phyloP scores from a whole-genome alignment of 2,329 filamentous ascomycete genomes.

The Beauveria sp. region DNA sequence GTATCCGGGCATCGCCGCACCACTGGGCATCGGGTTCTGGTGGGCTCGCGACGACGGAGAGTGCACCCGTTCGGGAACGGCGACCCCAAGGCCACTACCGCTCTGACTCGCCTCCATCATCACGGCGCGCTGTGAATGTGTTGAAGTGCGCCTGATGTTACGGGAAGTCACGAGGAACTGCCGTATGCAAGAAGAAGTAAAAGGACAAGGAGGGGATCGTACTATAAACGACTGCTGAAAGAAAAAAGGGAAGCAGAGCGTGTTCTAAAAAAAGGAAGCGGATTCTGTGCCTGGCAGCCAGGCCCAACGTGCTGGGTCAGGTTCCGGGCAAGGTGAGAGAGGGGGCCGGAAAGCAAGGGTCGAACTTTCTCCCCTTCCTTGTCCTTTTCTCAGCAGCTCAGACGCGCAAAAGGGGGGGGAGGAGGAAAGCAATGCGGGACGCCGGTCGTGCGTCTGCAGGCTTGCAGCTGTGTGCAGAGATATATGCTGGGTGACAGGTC shows the following conservation, averaged over 20 bases:
- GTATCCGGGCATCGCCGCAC: not conserved
- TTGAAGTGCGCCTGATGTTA: too few species aligned
- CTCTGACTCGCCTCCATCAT: not conserved
- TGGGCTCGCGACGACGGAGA: not conserved
- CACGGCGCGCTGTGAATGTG: not conserved
- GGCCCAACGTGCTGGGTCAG: constrained; percentile 3
- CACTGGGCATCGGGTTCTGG: not conserved
- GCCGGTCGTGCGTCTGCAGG: not conserved
- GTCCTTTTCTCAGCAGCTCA: not conserved
- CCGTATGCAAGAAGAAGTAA: not conserved
- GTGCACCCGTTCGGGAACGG: not conserved
- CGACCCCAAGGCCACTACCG: not conserved
- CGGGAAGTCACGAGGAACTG: too few species aligned
- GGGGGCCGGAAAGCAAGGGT: not conserved
- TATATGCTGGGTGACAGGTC: not conserved
- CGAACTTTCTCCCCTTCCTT: not conserved
- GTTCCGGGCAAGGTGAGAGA: not conserved
- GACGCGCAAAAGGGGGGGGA: not conserved
- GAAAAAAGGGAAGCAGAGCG: not conserved
- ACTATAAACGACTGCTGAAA: not conserved
- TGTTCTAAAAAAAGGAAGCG: not conserved
- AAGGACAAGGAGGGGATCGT: not conserved
- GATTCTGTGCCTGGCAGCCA: not conserved
- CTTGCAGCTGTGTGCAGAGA: not conserved
- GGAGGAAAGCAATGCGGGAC: not conserved